phyloP scores from a whole-genome alignment of 2,329 filamentous ascomycete genomes.

The Colletotrichum endophyticum region DNA sequence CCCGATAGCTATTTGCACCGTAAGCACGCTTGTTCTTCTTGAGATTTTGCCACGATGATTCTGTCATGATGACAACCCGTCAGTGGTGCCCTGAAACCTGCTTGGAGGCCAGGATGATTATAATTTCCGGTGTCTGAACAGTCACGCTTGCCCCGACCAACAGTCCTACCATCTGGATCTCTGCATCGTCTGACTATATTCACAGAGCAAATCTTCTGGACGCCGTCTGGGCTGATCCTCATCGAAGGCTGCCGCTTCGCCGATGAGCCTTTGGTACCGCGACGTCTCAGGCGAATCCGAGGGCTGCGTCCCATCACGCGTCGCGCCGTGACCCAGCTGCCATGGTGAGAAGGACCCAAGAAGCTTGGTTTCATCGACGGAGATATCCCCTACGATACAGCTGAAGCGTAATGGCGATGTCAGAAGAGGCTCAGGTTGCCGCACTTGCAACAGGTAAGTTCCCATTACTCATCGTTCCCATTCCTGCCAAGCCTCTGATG shows the following conservation, averaged over 20 bases:
- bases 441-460: background rate
- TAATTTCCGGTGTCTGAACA: background rate
- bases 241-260: background rate
- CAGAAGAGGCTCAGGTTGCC: background rate
- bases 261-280: background rate
- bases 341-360: background rate
- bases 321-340: background rate
- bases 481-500: background rate
- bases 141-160: background rate
- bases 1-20: background rate
- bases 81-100: background rate
- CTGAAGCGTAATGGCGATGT: too few species aligned
- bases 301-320: background rate
- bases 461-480: background rate
- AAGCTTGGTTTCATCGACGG: too few species aligned
- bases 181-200: background rate
- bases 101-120: background rate
- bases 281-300: background rate
- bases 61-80: background rate
- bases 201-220: background rate
- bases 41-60: background rate
- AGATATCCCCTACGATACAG: too few species aligned
- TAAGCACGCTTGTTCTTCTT: background rate
- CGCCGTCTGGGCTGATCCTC: background rate
- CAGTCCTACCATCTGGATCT: accelerated